These are phyloP conservation scores for Aspergillus asperescens DNA, from an alignment of 495 filamentous ascomycete genomes.

Conservation along the genomic window DNA sequence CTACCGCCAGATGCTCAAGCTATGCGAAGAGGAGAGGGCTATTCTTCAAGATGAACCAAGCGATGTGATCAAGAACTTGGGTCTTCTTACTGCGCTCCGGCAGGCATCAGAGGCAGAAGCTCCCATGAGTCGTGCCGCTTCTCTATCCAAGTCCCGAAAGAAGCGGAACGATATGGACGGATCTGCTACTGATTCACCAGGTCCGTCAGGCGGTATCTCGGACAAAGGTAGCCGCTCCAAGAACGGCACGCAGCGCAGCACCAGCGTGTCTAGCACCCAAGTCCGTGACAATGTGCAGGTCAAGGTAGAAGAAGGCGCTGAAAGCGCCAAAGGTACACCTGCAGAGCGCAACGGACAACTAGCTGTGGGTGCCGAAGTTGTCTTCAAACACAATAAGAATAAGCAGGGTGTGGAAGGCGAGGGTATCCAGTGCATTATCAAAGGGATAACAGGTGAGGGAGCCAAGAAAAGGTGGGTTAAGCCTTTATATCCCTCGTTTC, in stretches of 20 bases:
- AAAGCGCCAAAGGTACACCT: constrained; percentile 43
- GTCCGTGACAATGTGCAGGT: constrained; percentile 40
- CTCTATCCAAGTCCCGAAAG: constrained; percentile 52
- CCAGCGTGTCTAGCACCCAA: constrained; percentile 49
- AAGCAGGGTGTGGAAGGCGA: constrained; percentile 62
- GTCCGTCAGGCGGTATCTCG: constrained; percentile 50
- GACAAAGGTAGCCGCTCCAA: constrained; percentile 45
- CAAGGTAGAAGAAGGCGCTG: constrained; percentile 53
- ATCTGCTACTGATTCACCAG: constrained; percentile 61
- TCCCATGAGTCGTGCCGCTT: constrained; percentile 39
- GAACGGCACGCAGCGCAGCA: constrained; percentile 48
- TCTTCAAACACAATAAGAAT: constrained; percentile 70
- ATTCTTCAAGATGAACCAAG: constrained; percentile 54
- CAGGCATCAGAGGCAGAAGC: constrained; percentile 55
- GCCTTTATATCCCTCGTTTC: constrained; percentile 5
- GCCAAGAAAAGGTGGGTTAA: constrained; percentile 62
- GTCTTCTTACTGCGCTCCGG: constrained; percentile 55
- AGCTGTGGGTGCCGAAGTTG: constrained; percentile 71
- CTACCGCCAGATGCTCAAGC: constrained; percentile 58
- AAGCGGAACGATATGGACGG: constrained; percentile 68
- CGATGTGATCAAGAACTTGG: constrained; percentile 54
- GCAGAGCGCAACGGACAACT: constrained; percentile 52
- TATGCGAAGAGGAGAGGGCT: constrained; percentile 57
- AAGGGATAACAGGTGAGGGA: constrained; percentile 76
- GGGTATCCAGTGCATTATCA: constrained; percentile 85